Evolutionary conservation across 2,329 filamentous ascomycete genomes (phyloP).

Genomic region (Fusarium sp.): DNA sequence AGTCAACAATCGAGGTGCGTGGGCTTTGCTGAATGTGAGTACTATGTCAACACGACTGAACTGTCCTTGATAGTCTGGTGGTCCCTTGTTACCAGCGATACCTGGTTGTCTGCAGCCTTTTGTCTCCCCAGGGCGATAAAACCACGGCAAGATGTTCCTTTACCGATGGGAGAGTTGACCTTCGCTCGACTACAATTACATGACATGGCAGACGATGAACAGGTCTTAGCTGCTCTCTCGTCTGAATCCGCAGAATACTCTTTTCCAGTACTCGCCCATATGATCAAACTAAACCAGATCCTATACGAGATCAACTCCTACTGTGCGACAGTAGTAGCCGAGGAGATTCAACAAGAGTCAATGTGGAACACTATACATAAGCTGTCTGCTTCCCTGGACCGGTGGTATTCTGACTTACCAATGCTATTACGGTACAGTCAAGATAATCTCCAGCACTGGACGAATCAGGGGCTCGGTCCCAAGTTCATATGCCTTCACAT

Average conservation of each 20-base stretch:
- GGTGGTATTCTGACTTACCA: conserved; percentile 41
- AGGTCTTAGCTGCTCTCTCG: not conserved
- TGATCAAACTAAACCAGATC: conserved; percentile 47
- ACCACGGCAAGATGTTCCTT: conserved; percentile 37
- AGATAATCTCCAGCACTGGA: conserved; percentile 53
- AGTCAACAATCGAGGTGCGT: conserved; percentile 47
- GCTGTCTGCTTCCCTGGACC: conserved; percentile 50
- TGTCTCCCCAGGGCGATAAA: conserved; percentile 19
- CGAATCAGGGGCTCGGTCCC: conserved; percentile 54
- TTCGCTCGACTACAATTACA: not conserved
- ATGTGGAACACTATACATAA: conserved; percentile 44
- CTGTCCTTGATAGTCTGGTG: conserved; percentile 33
- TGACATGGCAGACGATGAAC: not conserved
- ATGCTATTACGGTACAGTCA: conserved; percentile 51
- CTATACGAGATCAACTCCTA: conserved; percentile 54
- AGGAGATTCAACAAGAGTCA: conserved; percentile 42
- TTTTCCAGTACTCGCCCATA: conserved; percentile 19
- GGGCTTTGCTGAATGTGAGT: not conserved
- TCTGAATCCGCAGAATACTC: not conserved
- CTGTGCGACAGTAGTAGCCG: conserved; percentile 11
- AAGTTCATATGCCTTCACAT: conserved; percentile 59
- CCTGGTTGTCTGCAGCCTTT: conserved; percentile 37
- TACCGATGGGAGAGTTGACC: conserved; percentile 51
- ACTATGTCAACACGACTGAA: not conserved
- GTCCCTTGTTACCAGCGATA: conserved; percentile 37